Evolutionary conservation across 2,329 filamentous ascomycete species (phyloP).

Genomic region (Penicillium thymicola): DNA sequence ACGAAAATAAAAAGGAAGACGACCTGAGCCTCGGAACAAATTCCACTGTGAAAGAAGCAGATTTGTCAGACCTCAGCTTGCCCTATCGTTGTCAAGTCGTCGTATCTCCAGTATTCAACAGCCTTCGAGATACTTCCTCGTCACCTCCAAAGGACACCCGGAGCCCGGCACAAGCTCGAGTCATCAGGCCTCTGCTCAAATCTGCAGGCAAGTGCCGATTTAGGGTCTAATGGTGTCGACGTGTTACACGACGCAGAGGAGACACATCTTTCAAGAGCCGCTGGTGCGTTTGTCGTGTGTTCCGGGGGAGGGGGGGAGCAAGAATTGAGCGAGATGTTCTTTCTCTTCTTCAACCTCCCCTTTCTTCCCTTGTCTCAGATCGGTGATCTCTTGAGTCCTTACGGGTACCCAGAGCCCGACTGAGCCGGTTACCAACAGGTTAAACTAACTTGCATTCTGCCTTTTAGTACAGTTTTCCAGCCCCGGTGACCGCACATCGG

Average conservation of each 20-base stretch:
- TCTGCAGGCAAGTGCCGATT: constrained; percentile 24
- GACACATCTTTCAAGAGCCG: constrained; percentile 34
- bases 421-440: constrained; percentile 2
- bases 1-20: constrained; percentile 6
- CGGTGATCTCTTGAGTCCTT: constrained; percentile 6
- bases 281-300: constrained; percentile 27
- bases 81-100: not conserved
- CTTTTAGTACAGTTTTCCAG: constrained; percentile 20
- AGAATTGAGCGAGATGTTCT: constrained; percentile 8
- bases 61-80: not conserved
- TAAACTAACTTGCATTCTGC: constrained; percentile 13
- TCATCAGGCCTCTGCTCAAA: constrained; percentile 20
- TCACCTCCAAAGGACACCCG: not conserved
- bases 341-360: constrained; percentile 7
- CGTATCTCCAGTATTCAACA: not conserved
- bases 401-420: constrained; percentile 3
- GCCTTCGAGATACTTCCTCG: not conserved
- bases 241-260: constrained; percentile 33
- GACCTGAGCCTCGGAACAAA: constrained; percentile 1
- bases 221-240: constrained; percentile 30
- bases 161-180: constrained; percentile 12
- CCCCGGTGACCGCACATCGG: constrained; percentile 15
- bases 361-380: not conserved
- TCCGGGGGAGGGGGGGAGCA: not conserved
- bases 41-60: not conserved